Evolutionary conservation across 2,329 filamentous ascomycete species (phyloP), one percentile per base, ranked within the genome.

Genomic region (Ophiostoma tasmaniense): DNA sequence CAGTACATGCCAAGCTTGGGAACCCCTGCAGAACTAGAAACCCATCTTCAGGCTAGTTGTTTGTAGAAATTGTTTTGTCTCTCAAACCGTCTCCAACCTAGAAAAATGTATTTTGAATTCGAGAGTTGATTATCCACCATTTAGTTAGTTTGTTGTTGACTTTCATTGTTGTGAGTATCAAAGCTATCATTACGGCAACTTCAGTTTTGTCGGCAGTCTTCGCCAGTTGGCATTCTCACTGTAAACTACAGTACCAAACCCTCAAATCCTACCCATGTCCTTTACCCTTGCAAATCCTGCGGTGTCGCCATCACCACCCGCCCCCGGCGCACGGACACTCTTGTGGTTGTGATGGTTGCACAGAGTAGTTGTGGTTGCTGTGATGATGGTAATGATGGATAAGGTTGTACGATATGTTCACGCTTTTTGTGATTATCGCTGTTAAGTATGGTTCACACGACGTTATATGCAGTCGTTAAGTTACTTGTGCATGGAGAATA

Each of bases 11-110:
- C 3, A 55, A 55, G 50, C 50, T 55, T 55, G 50, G 50, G 50
- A 55, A 55, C 50, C 50, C 50, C 50, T 55, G 50, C 50, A 55
- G 50, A 55, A 55, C 50, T 28, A 55, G 50, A 55, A 55, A 55
- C 50, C 17, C 22, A 3, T 55, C 50, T 25, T 55, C 22, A 55
- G 20, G 50, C 50, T 55, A 55, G 50, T 52, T 52, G 45, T 55
- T 25, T 25, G 50, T 55, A 22, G n/a, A 55, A 25, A 55, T 55
- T 55, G 50, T 55, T 28, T 50, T 50, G 45, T 50, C 45, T 50
- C 8, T 50, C 45, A 50, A 50, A 22, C n/a, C n/a, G 45, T 50
- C 45, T 50, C 20, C 10, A 50, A 50, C 45, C 37, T 39, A 11
- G 37, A 39, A 11, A 3, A 20, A 14, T n/a, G n/a, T 45, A 45